These are phyloP conservation scores for Stephania japonica DNA, from an alignment of 164 flowering plant genomes.

Conservation along the genomic window DNA sequence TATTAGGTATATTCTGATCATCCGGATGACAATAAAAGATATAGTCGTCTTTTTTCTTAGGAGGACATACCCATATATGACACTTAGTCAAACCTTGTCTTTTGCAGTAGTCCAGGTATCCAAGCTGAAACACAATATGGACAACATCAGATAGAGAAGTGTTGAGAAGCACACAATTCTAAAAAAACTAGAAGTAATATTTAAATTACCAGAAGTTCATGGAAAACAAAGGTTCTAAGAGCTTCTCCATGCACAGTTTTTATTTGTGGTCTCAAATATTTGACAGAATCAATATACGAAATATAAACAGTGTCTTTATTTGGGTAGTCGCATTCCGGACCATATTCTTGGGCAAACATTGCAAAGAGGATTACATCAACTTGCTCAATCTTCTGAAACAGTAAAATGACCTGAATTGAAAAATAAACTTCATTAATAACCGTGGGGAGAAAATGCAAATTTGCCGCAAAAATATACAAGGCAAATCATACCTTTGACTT, in stretches of 20 bases:
- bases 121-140: slow-evolving; percentile 54
- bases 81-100: slow-evolving; percentile 52
- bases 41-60: slow-evolving; percentile 56
- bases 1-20: slow-evolving; percentile 97
- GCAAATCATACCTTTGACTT: slow-evolving; percentile 73
- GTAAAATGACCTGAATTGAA: slow-evolving; percentile 62
- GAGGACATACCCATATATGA: slow-evolving; percentile 68
- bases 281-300: slow-evolving; percentile 95
- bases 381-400: slow-evolving; percentile 98
- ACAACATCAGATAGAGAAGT: not conserved
- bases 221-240: slow-evolving; percentile 93
- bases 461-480: not conserved
- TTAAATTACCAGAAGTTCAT: slow-evolving; percentile 77
- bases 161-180: not conserved
- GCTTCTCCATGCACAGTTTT: slow-evolving; percentile 89
- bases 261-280: slow-evolving; percentile 93
- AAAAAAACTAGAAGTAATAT: not conserved
- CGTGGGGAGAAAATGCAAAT: not conserved
- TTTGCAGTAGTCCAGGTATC: slow-evolving; percentile 72
- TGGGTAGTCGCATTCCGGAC: slow-evolving; percentile 81
- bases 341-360: slow-evolving; percentile 99
- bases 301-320: slow-evolving; percentile 96
- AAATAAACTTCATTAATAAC: not conserved
- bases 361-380: slow-evolving; percentile 99
- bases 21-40: slow-evolving; percentile 96